Evolutionary conservation across 768 basidiomycete species (phyloP).

Genomic region (Tephrocybe sp.): DNA sequence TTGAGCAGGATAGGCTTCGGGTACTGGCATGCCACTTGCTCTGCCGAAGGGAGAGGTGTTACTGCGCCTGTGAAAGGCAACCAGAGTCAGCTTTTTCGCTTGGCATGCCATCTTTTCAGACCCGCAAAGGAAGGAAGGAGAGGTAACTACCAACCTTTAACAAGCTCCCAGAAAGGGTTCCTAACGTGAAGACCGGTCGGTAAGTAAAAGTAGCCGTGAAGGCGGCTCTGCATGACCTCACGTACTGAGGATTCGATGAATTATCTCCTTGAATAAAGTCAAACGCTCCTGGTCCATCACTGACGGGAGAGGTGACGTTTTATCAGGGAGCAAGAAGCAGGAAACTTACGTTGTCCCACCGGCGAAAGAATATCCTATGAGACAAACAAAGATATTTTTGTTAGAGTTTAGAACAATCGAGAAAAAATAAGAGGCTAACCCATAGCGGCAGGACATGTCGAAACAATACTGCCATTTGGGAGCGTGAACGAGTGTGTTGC

Average conservation of each 20-base stretch:
- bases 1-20: conserved; percentile 82
- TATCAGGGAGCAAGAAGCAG: conserved; percentile 5
- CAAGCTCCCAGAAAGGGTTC: conserved; percentile 80
- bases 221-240: background rate
- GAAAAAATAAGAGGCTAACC: conserved; percentile 37
- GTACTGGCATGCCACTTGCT: conserved; percentile 66
- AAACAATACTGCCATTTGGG: conserved; percentile 61
- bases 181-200: conserved; percentile 25
- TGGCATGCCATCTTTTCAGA: background rate
- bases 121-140: background rate
- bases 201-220: conserved; percentile 3
- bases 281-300: conserved; percentile 79
- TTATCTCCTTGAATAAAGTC: conserved; percentile 79
- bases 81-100: background rate
- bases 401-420: background rate
- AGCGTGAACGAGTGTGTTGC: conserved; percentile 60
- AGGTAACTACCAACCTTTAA: conserved; percentile 51
- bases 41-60: conserved; percentile 59
- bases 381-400: conserved; percentile 5
- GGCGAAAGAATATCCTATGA: conserved; percentile 67
- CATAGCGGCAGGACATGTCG: conserved; percentile 77
- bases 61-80: conserved; percentile 42
- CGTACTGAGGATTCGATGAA: conserved; percentile 54
- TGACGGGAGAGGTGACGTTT: conserved; percentile 18
- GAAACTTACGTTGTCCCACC: conserved; percentile 71